Conservation (phyloP, 495 filamentous ascomycete species). For the Neurospora sp. region DNA sequence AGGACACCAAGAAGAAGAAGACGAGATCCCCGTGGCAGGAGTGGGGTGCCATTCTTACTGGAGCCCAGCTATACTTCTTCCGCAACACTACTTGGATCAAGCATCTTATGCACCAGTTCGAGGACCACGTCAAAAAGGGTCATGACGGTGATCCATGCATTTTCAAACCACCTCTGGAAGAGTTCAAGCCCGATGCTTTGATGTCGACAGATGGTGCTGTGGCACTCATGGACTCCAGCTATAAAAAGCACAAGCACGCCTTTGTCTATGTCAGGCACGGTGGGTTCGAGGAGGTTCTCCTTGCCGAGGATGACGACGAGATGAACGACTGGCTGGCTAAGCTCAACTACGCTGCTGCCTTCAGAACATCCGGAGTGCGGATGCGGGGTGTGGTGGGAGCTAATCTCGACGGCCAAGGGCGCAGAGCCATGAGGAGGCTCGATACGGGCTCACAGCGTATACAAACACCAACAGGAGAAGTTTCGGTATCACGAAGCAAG, state of each 20-base stretch:
- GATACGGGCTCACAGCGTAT: constrained; percentile 48
- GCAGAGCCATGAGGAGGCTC: constrained; percentile 60
- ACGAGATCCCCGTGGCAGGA: constrained; percentile 95
- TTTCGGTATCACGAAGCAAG: constrained; percentile 52
- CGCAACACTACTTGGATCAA: constrained; percentile 89
- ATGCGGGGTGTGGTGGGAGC: constrained; percentile 80
- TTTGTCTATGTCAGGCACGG: constrained; percentile 87
- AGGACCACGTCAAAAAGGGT: constrained; percentile 61
- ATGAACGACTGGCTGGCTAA: constrained; percentile 98
- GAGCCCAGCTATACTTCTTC: constrained; percentile 95
- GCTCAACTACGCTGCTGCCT: constrained; percentile 91
- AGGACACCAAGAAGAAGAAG: constrained; percentile 89
- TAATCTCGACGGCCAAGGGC: constrained; percentile 73
- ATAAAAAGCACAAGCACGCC: constrained; percentile 94
- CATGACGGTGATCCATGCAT: constrained; percentile 60
- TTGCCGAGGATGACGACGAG: constrained; percentile 79
- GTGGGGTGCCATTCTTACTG: constrained; percentile 92
- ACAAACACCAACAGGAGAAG: constrained; percentile 61
- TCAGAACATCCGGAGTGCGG: constrained; percentile 82
- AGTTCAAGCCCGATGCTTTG: constrained; percentile 85
- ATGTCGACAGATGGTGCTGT: constrained; percentile 91
- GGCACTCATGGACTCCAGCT: constrained; percentile 72
- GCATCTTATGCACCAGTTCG: constrained; percentile 74
- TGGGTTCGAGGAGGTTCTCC: constrained; percentile 79
- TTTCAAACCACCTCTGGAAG: constrained; percentile 78